These are phyloP conservation scores for Penicillium sp. DNA, from an alignment of 2,329 filamentous ascomycete genomes.

Conservation along the genomic window DNA sequence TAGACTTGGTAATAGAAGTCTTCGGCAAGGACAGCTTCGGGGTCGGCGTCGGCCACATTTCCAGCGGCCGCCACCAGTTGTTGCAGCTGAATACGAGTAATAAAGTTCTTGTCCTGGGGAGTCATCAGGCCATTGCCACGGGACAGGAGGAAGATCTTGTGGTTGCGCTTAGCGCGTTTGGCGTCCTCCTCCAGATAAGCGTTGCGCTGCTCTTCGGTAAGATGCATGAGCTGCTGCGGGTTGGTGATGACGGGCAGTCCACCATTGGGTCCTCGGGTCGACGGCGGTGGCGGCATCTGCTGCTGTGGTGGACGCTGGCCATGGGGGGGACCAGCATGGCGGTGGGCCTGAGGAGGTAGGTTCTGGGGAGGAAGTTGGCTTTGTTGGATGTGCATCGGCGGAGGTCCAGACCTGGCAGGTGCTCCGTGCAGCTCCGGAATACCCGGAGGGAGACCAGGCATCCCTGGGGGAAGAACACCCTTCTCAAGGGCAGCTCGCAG, in stretches of 20 bases:
- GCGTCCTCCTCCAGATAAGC: constrained; percentile 88
- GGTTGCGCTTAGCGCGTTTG: constrained; percentile 92
- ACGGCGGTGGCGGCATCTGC: constrained; percentile 39
- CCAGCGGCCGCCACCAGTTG: constrained; percentile 92
- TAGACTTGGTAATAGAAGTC: constrained; percentile 99
- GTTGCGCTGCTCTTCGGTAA: constrained; percentile 82
- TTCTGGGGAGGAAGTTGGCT: constrained; percentile 65
- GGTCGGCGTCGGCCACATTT: constrained; percentile 76
- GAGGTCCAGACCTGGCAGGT: constrained; percentile 47
- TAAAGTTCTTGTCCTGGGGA: constrained; percentile 98
- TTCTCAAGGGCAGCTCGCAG: constrained; percentile 48
- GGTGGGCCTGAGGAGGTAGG: constrained; percentile 39
- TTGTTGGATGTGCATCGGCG: constrained; percentile 76
- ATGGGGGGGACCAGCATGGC: constrained; percentile 40
- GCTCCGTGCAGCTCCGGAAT: constrained; percentile 46
- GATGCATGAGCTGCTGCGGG: constrained; percentile 71
- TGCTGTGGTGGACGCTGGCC: constrained; percentile 40
- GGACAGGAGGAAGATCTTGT: constrained; percentile 92
- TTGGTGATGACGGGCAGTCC: constrained; percentile 63
- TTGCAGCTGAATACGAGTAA: constrained; percentile 95
- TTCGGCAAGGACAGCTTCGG: constrained; percentile 79
- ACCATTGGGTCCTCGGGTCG: constrained; percentile 36
- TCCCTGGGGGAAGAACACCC: constrained; percentile 39
- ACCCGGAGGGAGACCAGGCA: constrained; percentile 42
- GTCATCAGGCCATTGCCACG: constrained; percentile 98